Base-by-base conservation (phyloP, 2,329 filamentous ascomycete species). In the Trichophyton verrucosum region DNA sequence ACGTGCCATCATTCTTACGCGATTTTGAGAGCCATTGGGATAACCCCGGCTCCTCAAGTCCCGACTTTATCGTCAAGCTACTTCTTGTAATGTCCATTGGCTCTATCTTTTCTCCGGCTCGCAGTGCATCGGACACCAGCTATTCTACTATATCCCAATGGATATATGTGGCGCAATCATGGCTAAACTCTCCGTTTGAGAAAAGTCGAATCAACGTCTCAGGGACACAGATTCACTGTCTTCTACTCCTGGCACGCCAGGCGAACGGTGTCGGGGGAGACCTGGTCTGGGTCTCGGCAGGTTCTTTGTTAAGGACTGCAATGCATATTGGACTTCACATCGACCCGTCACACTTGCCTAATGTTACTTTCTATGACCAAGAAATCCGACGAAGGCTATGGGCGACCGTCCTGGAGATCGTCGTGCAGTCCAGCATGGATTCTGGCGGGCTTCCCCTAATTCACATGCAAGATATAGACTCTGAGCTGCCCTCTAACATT, bases 21-120 rank as follows among this genome's bases (percentile, higher is more conserved):
- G 80, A 83, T 33, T 86, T 85, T 65, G 78, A 82, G 20, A 73
- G 75, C 0, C 68, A 81, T 8, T 86, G 82, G 82, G 70, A 69
- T 0, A 73, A 74, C 7, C 74, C 75, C 0, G 65, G 68, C 15
- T 69, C 70, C 0, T 71, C 75, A 1, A 77, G 74, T 36, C 66
- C 72, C 17, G 69, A 72, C 3, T 85, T 85, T 57, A 61, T 84
- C 0, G 75, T 74, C 1, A 73, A 73, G 58, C 63, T 76, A 46
- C 63, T 75, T 8, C 66, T 76, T 9, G 71, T 72, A 1, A 61
- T 75, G 11, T 69, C 71, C 64, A 72, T 74, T 24, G 72, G 73
- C 27, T 30, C 49, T 11, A 30, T 22, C 9, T 53, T 53, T 22
- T 57, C 17, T 17, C 30, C 15, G 33, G 30, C 40, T 20, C 38